Evolutionary conservation across 208 protist species (phyloP).

Genomic region (Crithidia sp.): DNA sequence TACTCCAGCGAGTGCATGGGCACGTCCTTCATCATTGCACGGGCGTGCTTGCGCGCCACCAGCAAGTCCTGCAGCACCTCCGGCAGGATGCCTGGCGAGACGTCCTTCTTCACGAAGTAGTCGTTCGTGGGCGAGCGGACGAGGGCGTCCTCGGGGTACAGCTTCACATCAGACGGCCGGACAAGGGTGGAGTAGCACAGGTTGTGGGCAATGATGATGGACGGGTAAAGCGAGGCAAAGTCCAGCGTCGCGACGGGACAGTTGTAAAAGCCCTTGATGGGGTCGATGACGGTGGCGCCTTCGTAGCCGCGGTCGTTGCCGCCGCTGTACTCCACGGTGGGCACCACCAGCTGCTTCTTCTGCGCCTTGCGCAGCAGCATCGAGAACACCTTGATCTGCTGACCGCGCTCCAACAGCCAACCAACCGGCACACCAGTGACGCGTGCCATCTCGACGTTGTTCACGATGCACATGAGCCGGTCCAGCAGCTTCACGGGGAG

Average conservation of each 20-base stretch:
- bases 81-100: constrained; percentile 84
- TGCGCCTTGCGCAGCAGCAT: constrained; percentile 91
- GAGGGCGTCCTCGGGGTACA: constrained; percentile 81
- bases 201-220: constrained; percentile 99
- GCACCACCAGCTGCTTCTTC: constrained; percentile 83
- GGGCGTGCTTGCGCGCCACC: constrained; percentile 76
- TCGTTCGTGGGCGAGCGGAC: constrained; percentile 74
- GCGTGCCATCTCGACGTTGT: constrained; percentile 99
- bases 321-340: constrained; percentile 73
- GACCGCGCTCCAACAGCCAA: constrained; percentile 97
- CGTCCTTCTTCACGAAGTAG: constrained; percentile 79
- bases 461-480: constrained; percentile 98
- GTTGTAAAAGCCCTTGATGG: constrained; percentile 97
- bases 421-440: constrained; percentile 99
- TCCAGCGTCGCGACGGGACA: constrained; percentile 98
- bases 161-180: constrained; percentile 74
- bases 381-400: constrained; percentile 98
- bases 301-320: constrained; percentile 90
- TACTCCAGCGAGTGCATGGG: constrained; percentile 84
- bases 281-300: constrained; percentile 99
- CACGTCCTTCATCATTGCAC: constrained; percentile 84
- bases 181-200: constrained; percentile 98
- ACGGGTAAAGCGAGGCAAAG: constrained; percentile 99
- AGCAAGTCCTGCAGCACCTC: constrained; percentile 89
- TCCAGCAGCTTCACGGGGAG: constrained; percentile 97